A percentile compares a stretch with the other conserved stretches of the same genome.
These are phyloP conservation scores for Cystobasidium sp. DNA, from an alignment of 1,284 basidiomycete species.

Conservation along the genomic window DNA sequence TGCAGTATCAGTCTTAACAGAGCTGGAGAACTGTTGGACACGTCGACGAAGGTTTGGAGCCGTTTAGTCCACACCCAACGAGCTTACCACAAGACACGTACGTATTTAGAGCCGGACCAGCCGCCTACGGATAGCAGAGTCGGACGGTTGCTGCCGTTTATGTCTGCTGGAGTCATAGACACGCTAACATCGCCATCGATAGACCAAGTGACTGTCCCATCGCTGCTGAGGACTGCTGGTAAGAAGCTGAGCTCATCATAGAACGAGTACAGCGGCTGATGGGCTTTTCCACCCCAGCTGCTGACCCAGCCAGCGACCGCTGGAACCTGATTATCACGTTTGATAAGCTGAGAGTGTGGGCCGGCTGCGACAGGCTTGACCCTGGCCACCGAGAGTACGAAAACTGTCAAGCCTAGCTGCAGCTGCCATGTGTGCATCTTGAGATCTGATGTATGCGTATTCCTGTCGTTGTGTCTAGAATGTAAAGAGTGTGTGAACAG, in stretches of 20 bases:
- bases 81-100: conserved; percentile 1
- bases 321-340: too few species aligned
- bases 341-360: too few species aligned
- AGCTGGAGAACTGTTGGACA: not conserved
- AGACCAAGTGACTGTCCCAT: not conserved
- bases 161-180: not conserved
- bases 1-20: not conserved
- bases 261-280: not conserved
- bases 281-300: not conserved
- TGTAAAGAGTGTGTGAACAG: too few species aligned
- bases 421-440: too few species aligned
- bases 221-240: not conserved
- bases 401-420: too few species aligned
- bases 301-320: conserved; percentile 7
- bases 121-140: conserved; percentile 21
- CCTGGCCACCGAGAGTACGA: too few species aligned
- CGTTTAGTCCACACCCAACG: not conserved
- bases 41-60: not conserved
- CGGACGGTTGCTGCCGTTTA: not conserved
- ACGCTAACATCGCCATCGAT: conserved; percentile 8
- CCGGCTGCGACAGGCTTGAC: too few species aligned
- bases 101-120: conserved; percentile 24
- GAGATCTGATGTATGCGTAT: too few species aligned
- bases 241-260: conserved; percentile 37
- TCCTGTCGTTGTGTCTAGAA: too few species aligned